Evolutionary conservation across 805 yeast genomes (phyloP), one percentile per base, ranked within the genome.

Genomic region (Starmerella bacillaris): DNA sequence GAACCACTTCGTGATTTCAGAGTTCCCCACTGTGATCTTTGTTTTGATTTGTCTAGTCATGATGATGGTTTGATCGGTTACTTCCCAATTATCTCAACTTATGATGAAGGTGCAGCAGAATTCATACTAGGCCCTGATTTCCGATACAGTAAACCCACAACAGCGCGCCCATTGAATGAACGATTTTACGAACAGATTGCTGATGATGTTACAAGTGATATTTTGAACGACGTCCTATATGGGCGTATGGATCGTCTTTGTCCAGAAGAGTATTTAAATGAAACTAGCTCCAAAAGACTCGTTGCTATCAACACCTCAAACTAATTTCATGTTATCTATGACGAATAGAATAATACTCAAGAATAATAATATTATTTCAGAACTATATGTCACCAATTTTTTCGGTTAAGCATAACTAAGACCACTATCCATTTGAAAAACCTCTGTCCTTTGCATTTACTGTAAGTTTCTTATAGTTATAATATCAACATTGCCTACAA

Each of bases 41-140:
- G 48, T 8, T 69, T 83, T 28, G 35, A 33, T 20, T 27, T 45
- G 3, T 37, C 48, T 8, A 44, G 50, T 7, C 46, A 45, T 5
- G 92, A 89, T 51, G 94, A 89, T 51, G 93, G 93, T 1, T 60
- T 70, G 29, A 57, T 82, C 36, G 98, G 96, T 0, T 89, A 89
- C 52, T 89, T 74, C 56, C 96, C 98, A 1, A 79, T 83, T 60
- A 64, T 80, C 22, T 78, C 93, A 36, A 78, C 77, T 18, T 89
- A 70, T 51, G 71, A 70, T 44, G 76, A 76, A 2, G 96, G 96
- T 0, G 59, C 67, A 7, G 92, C 79, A 4, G 60, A 67, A 39
- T 53, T 86, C 37, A 72, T 78, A 42, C 63, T 80, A 2, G 78
- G 83, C 0, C 76, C 80, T 0, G 61, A 71, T 9, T 67, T 83